These are phyloP conservation scores for Harringtonia lauricola DNA, from an alignment of 2,329 filamentous ascomycete species.

Conservation along the genomic window DNA sequence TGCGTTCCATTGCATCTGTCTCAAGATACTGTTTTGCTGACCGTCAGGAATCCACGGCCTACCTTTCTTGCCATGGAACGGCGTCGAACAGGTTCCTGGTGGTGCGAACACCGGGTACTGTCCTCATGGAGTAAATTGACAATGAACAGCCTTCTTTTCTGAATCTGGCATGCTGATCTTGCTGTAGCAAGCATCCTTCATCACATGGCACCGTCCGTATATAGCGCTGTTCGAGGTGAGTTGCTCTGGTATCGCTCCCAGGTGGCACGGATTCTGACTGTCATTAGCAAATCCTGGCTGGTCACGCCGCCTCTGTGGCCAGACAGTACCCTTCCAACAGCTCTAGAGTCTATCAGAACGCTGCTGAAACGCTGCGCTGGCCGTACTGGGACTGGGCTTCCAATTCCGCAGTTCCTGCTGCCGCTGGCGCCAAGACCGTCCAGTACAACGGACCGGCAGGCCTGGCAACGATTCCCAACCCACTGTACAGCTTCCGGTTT, in stretches of 20 bases:
- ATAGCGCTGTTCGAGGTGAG: conserved; percentile 41
- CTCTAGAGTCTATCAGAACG: conserved; percentile 26
- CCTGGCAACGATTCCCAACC: conserved; percentile 28
- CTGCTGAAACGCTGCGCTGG: conserved; percentile 33
- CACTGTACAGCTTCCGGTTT: conserved; percentile 40
- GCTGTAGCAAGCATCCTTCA: conserved; percentile 35
- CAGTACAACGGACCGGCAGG: conserved; percentile 15
- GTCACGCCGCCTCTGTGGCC: conserved; percentile 34
- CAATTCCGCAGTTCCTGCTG: conserved; percentile 29
- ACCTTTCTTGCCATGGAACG: conserved; percentile 23
- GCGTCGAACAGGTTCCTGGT: conserved; percentile 20
- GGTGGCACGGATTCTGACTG: neutral
- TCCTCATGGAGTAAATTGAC: conserved; percentile 30
- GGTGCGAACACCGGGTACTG: conserved; percentile 29
- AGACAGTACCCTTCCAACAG: conserved; percentile 25
- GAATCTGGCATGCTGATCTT: no score
- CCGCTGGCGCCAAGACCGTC: conserved; percentile 19
- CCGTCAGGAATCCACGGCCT: conserved; percentile 21
- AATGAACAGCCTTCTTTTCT: no score
- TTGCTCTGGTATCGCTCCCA: neutral
- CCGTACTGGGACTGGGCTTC: conserved; percentile 46
- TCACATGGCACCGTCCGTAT: conserved; percentile 46
- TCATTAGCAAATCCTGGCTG: conserved; percentile 37
- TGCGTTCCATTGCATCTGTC: no score
- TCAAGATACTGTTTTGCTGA: neutral